These are phyloP conservation scores for Blastomyces gilchristii DNA, from an alignment of 2,329 filamentous ascomycete species.

Conservation along the genomic window DNA sequence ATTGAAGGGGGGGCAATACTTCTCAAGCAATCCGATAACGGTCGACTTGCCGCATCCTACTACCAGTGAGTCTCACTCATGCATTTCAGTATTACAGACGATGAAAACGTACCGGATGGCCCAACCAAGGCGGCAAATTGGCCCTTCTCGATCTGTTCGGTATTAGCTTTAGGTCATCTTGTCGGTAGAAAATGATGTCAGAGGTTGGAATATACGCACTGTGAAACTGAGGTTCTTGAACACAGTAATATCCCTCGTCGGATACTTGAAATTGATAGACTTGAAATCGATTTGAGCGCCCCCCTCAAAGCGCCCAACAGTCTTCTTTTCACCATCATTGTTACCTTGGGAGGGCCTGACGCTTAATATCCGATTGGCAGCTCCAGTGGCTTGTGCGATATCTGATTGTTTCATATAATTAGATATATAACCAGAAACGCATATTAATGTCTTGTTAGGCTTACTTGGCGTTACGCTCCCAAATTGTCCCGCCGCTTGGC, in stretches of 20 bases:
- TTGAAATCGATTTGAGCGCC: slow-evolving; percentile 26
- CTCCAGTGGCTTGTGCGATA: slow-evolving; percentile 31
- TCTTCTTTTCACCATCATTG: neutral
- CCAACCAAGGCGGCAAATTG: slow-evolving; percentile 40
- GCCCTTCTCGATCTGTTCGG: slow-evolving; percentile 26
- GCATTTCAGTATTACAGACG: neutral
- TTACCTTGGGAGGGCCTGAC: slow-evolving; percentile 2
- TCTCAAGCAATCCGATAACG: slow-evolving; percentile 37
- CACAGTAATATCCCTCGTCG: slow-evolving; percentile 23
- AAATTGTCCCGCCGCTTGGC: slow-evolving; percentile 56
- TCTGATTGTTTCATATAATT: slow-evolving; percentile 9
- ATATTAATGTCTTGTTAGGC: neutral
- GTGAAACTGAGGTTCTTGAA: slow-evolving; percentile 26
- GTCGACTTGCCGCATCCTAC: slow-evolving; percentile 39
- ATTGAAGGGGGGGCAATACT: slow-evolving; percentile 14
- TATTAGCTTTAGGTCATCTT: neutral
- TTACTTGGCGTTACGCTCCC: slow-evolving; percentile 54
- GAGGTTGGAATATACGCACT: slow-evolving; percentile 7
- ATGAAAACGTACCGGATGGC: slow-evolving; percentile 26
- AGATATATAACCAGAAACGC: neutral
- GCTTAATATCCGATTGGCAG: slow-evolving; percentile 30
- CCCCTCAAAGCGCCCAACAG: slow-evolving; percentile 9
- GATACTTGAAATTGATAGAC: slow-evolving; percentile 30
- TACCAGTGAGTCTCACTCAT: neutral
- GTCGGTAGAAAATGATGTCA: neutral